These are phyloP conservation scores for Podaxis sp. DNA, from an alignment of 768 basidiomycete genomes.

Conservation along the genomic window DNA sequence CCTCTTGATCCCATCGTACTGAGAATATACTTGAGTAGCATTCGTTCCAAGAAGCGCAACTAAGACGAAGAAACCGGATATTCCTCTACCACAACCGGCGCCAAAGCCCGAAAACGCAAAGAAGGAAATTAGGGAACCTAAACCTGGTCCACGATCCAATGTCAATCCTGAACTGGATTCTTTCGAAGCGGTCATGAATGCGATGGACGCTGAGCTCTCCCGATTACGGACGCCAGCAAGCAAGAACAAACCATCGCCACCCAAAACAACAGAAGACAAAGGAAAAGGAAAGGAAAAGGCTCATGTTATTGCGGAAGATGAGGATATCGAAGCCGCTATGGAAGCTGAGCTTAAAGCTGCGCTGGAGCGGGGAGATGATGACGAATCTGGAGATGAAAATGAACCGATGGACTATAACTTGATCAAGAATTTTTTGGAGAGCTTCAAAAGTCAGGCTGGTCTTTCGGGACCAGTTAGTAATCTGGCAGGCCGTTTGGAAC, in stretches of 20 bases:
- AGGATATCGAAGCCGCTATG: slow-evolving; percentile 83
- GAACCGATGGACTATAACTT: slow-evolving; percentile 77
- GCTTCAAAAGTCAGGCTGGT: slow-evolving; percentile 90
- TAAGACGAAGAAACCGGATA: slow-evolving; percentile 16
- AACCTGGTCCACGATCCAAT: slow-evolving; percentile 37
- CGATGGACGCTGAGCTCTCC: slow-evolving; percentile 85
- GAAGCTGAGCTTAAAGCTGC: slow-evolving; percentile 78
- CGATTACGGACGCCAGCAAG: slow-evolving; percentile 34
- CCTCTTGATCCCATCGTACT: background rate
- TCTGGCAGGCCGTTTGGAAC: slow-evolving; percentile 80
- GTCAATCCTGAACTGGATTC: slow-evolving; percentile 79
- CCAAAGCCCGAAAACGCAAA: slow-evolving; percentile 15
- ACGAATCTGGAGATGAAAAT: slow-evolving; percentile 56
- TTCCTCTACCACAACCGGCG: slow-evolving; percentile 1
- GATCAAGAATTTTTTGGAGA: slow-evolving; percentile 97
- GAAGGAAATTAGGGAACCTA: slow-evolving; percentile 20
- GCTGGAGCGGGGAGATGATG: slow-evolving; percentile 49
- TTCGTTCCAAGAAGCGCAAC: slow-evolving; percentile 53
- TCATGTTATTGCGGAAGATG: slow-evolving; percentile 19
- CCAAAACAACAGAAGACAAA: slow-evolving; percentile 17
- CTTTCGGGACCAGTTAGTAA: slow-evolving; percentile 90
- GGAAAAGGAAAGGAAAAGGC: slow-evolving; percentile 50
- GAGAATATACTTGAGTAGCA: slow-evolving; percentile 34
- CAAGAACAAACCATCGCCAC: slow-evolving; percentile 14
- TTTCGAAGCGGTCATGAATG: slow-evolving; percentile 95